Evolutionary conservation across 306 rosid species (phyloP), one percentile per base, ranked within the genome.

Genomic region (Macrotyloma uniflorum): DNA sequence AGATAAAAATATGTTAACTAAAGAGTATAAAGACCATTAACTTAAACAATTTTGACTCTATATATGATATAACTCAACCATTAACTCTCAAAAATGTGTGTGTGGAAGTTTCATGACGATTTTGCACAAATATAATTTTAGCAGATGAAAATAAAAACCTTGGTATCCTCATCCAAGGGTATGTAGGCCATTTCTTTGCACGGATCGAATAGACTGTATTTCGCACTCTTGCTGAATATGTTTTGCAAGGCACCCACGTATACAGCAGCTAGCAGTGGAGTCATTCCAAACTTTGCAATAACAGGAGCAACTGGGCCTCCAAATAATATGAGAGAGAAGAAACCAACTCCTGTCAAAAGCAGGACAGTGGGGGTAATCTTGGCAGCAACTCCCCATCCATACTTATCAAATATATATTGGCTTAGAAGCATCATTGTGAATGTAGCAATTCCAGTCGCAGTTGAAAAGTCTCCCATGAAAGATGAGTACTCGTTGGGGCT

Each of bases 161-260:
- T 93, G 70, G 98, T 93, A 87, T 93, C 98, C 85, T 96, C 99
- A 4, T 96, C 99, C 83, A 96, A 85, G 45, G 99, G 99, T 82
- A 96, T 96, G 79, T 96, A 96, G 38, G 99, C 99, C 99, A 96
- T 96, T 85, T 96, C 99, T 82, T 96, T 96, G 88, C 99, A 96
- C 0, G 99, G 99, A 79, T 96, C 99, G 30, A 96, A 96, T 70
- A 96, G 88, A 68, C 99, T 96, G 89, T 96, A 96, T 80, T 93
- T 96, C 22, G 99, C 99, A 86, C 99, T 93, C 88, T 96, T 96
- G 93, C 99, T 96, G 88, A 96, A 96, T 66, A 96, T 93, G 89
- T 96, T 96, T 77, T 96, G 99, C 96, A 96, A 0, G n/a, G 99
- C 99, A 77, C 99, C 99, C 49, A 96, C 99, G 51, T 91, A 96